Percentiles rank a stretch among this genome's conserved stretches.
These are phyloP conservation scores for Suhomyces yuchorum DNA, from an alignment of 1,139 yeast genomes.

Conservation along the genomic window DNA sequence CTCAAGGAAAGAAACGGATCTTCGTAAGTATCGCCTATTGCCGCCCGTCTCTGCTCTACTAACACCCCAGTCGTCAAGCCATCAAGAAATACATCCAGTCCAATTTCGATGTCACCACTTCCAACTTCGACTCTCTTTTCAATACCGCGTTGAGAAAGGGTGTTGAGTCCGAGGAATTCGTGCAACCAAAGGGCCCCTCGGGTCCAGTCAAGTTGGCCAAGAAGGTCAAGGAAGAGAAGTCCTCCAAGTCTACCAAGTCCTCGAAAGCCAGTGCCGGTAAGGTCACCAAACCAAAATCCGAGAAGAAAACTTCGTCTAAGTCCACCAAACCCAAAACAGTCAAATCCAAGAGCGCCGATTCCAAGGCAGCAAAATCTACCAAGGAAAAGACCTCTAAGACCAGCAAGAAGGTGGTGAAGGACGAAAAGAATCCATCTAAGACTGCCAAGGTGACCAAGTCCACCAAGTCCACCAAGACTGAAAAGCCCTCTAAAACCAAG, in stretches of 20 bases:
- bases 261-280: slow-evolving; percentile 19
- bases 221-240: slow-evolving; percentile 24
- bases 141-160: slow-evolving; percentile 82
- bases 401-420: slow-evolving; percentile 6
- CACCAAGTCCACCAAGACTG: slow-evolving; percentile 1
- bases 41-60: slow-evolving; percentile 5
- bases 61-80: slow-evolving; percentile 59
- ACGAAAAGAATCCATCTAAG: slow-evolving; percentile 15
- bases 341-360: slow-evolving; percentile 9
- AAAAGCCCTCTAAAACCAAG: not conserved
- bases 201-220: slow-evolving; percentile 70
- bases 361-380: slow-evolving; percentile 19
- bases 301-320: slow-evolving; percentile 10
- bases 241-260: slow-evolving; percentile 19
- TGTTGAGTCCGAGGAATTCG: slow-evolving; percentile 72
- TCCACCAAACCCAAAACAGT: slow-evolving; percentile 21
- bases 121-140: slow-evolving; percentile 74
- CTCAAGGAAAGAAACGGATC: slow-evolving; percentile 86
- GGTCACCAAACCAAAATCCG: slow-evolving; percentile 13
- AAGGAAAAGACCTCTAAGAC: slow-evolving; percentile 23
- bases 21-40: slow-evolving; percentile 45
- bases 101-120: slow-evolving; percentile 59
- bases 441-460: slow-evolving; percentile 8
- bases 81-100: slow-evolving; percentile 71
- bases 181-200: slow-evolving; percentile 87